Base-by-base conservation (phyloP, 345 rosid species). In the Gossypium ekmanianum region DNA sequence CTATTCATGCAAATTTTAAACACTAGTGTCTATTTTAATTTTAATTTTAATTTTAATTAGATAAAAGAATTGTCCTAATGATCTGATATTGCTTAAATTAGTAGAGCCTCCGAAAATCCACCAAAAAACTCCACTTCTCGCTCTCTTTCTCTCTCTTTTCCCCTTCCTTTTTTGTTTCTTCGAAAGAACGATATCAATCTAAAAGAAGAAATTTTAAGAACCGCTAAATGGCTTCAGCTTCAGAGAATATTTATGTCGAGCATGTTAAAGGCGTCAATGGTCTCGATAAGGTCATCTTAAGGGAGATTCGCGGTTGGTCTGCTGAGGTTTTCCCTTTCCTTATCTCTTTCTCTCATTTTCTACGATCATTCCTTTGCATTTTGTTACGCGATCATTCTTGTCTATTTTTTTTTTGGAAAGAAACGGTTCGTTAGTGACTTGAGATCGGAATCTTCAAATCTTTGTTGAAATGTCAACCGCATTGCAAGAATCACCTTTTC, bases 231-330 rank as follows among this genome's bases (percentile, higher is more conserved):
- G 43, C 76, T 47, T 34, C 41, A 34, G 41, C 41, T 34, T 34
- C 59, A 26, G 80, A 81, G 76, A 78, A 69, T 26, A 44, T 61
- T 47, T 77, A 71, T 56, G 82, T 87, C 17, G 88, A 88, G 80
- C 81, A 56, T 67, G 78, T 90, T 79, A 89, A 84, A 76, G 98
- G 97, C 69, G 27, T 83, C 45, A 90, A 88, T 63, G 94, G 94
- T 74, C 90, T 94, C 77, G 91, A 89, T 13, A 94, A 87, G 84
- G 81, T 94, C 82, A 82, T 89, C 70, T 75, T 94, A 72, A 84
- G 94, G 3, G 93, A 88, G 75, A 78, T 61, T 55, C 87, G 86
- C 0, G 89, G 92, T 68, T 84, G 80, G 70, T 88, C 97, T 34
- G 90, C 82, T 34, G 97, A 94, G 97, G 98, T 94, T 18, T 17